phyloP scores from a whole-genome alignment of 768 basidiomycete genomes.

The Tylopilus cervinicoccineus region DNA sequence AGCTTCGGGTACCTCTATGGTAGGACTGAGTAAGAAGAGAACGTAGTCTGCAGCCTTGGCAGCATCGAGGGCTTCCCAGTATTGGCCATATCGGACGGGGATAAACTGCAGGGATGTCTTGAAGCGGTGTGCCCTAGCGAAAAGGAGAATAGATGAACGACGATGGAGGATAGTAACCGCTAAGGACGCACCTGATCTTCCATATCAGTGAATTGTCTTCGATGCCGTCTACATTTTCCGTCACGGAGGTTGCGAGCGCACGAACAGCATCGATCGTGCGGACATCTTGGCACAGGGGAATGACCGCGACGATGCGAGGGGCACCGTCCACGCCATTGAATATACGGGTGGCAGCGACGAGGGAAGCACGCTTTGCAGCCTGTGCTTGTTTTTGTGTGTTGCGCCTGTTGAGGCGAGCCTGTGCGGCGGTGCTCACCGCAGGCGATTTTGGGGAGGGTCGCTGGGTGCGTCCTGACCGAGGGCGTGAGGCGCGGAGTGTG shows the following conservation, averaged over 20 bases:
- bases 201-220: slow-evolving; percentile 35
- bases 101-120: slow-evolving; percentile 90
- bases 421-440: slow-evolving; percentile 51
- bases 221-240: slow-evolving; percentile 34
- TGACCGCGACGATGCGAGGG: slow-evolving; percentile 82
- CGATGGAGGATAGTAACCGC: background rate
- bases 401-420: slow-evolving; percentile 72
- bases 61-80: slow-evolving; percentile 79
- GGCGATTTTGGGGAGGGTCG: slow-evolving; percentile 51
- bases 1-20: slow-evolving; percentile 76
- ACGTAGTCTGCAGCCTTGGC: slow-evolving; percentile 90
- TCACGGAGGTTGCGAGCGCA: slow-evolving; percentile 58
- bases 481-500: background rate
- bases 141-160: slow-evolving; percentile 2
- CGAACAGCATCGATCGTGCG: slow-evolving; percentile 46
- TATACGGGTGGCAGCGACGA: slow-evolving; percentile 70
- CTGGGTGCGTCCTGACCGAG: slow-evolving; percentile 50
- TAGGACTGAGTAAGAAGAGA: slow-evolving; percentile 76
- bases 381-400: slow-evolving; percentile 86
- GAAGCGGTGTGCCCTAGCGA: slow-evolving; percentile 74
- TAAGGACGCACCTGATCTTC: slow-evolving; percentile 56
- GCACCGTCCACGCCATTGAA: slow-evolving; percentile 76
- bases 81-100: slow-evolving; percentile 62
- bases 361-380: slow-evolving; percentile 59
- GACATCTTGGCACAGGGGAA: slow-evolving; percentile 76